phyloP scores from a whole-genome alignment of 441 rosid species.

The Biscutella laevigata region DNA sequence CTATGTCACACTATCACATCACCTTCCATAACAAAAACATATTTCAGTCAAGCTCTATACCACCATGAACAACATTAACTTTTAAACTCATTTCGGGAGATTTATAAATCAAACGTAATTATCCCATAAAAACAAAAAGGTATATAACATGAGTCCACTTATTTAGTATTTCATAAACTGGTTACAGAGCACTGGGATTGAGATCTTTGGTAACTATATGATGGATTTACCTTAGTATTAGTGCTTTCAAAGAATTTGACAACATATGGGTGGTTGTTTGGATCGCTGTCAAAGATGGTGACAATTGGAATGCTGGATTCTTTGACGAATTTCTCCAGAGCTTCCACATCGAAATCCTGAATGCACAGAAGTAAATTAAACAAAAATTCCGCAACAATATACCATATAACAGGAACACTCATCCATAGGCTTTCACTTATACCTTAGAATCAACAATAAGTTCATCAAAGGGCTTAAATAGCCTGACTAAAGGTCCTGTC shows the following conservation, averaged over 20 bases:
- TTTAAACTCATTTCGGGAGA: neutral
- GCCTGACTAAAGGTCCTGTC: slow-evolving; percentile 71
- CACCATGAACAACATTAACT: neutral
- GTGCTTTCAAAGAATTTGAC: slow-evolving; percentile 67
- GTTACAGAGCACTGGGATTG: neutral
- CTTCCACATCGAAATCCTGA: slow-evolving; percentile 64
- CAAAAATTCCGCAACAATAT: neutral
- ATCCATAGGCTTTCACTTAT: neutral
- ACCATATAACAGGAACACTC: neutral
- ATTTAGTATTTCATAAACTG: neutral
- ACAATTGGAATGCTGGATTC: slow-evolving; percentile 61
- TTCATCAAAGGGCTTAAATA: slow-evolving; percentile 93
- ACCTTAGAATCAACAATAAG: slow-evolving; percentile 75
- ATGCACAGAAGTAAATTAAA: slow-evolving; percentile 20
- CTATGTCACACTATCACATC: neutral
- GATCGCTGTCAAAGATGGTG: slow-evolving; percentile 68
- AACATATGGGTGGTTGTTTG: slow-evolving; percentile 71
- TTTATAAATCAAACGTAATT: neutral
- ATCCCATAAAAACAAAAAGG: neutral
- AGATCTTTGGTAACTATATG: neutral
- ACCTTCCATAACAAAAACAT: neutral
- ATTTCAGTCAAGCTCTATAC: neutral
- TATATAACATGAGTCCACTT: neutral
- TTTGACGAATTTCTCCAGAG: slow-evolving; percentile 69
- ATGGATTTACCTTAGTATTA: slow-evolving; percentile 49